Evolutionary conservation across 352 stramenopile genomes (phyloP), one percentile per base, ranked within the genome.

Genomic region (Phytophthora pseudosyringae): DNA sequence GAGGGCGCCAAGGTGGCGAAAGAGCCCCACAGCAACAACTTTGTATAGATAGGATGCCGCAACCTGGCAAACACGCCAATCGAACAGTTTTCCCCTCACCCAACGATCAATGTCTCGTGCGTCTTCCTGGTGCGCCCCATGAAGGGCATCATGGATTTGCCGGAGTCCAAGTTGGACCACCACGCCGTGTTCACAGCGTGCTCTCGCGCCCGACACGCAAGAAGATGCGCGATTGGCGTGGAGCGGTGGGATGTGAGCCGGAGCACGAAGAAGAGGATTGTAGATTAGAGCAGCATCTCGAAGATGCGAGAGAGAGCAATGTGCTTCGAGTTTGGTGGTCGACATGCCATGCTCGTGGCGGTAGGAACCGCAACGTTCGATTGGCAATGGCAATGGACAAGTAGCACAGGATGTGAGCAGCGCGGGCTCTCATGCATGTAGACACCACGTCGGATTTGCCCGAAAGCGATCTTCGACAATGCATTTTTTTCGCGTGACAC

Each of bases 21-120:
- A 50, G 48, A 72, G 6, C 64, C 65, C 10, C 72, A 80, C 48
- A 80, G 51, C 47, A 80, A 39, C 15, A 83, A 79, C 52, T 73
- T 80, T 71, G 75, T 81, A 59, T 79, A 72, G 59, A 66, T 70
- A 59, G 28, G 50, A 73, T 45, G 36, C 52, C 31, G 5, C 31
- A 21, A 60, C 29, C 26, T 59, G 44, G 35, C 52, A 59, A 29
- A 43, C 10, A 21, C 25, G 47, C 50, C 31, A 67, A 67, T 67
- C 33, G 5, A 69, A 64, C 46, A 44, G 7, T 35, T 64, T 57
- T 52, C 16, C 47, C 39, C 45, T 48, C 56, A 36, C 18, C 25
- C 33, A 18, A 57, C 26, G 18, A 47, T 45, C 21, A 21, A 21
- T 35, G 48, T 66, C 31, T 60, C 29, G 33, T 52, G 45, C 5